These are phyloP conservation scores for Saturnispora besseyi DNA, from an alignment of 805 yeast species.

Conservation along the genomic window DNA sequence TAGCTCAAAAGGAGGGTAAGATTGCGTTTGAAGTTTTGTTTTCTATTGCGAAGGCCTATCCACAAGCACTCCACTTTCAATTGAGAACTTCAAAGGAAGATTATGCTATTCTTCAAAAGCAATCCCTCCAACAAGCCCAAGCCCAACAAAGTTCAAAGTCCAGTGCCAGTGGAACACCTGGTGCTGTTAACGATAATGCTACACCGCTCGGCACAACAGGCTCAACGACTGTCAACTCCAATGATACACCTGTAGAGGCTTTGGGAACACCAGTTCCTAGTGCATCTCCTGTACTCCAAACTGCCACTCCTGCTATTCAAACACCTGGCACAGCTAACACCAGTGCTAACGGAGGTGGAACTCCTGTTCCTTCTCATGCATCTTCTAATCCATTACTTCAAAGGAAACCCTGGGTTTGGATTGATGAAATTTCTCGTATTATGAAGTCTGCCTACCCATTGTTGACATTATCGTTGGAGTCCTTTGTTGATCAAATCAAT, in stretches of 20 bases:
- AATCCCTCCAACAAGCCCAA: conserved; percentile 31
- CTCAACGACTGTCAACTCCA: neutral
- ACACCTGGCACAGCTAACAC: neutral
- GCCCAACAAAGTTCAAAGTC: conserved; percentile 2
- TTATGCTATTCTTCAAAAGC: conserved; percentile 77
- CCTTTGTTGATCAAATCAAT: conserved; percentile 89
- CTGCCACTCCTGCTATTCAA: conserved; percentile 3
- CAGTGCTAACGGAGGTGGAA: neutral
- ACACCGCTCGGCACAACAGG: neutral
- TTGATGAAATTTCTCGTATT: conserved; percentile 86
- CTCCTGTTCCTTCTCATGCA: conserved; percentile 4
- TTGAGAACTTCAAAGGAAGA: conserved; percentile 93
- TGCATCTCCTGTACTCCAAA: conserved; percentile 4
- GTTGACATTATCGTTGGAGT: conserved; percentile 84
- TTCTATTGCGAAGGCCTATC: conserved; percentile 90
- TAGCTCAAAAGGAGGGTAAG: conserved; percentile 86
- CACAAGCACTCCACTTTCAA: conserved; percentile 96
- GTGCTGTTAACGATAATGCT: neutral
- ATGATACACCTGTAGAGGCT: neutral
- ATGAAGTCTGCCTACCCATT: conserved; percentile 94
- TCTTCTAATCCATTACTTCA: conserved; percentile 9
- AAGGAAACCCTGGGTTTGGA: conserved; percentile 88
- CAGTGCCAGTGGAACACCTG: neutral
- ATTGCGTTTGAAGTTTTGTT: conserved; percentile 82
- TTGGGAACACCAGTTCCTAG: conserved; percentile 5